Conservation (phyloP, 768 basidiomycete species). For the Mycena haematopus region DNA sequence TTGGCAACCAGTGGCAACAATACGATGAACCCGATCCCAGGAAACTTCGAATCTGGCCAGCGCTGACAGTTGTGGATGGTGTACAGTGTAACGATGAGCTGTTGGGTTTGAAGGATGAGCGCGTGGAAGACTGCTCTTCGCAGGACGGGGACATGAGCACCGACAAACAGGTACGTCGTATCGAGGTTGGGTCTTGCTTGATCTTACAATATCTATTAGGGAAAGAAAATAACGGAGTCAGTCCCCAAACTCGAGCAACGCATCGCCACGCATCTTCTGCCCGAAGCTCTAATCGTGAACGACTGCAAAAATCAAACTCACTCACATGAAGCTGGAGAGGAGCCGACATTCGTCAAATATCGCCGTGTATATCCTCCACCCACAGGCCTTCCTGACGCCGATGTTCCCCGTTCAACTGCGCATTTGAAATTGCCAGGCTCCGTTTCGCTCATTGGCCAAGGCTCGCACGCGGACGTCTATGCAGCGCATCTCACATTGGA, state of each 20-base stretch:
- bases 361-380: slow-evolving; percentile 13
- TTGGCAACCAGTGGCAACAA: background rate
- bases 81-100: slow-evolving; percentile 8
- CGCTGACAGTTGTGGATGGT: slow-evolving; percentile 4
- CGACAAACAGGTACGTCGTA: background rate
- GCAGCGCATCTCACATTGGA: slow-evolving; percentile 3
- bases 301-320: background rate
- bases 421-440: background rate
- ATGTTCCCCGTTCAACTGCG: background rate
- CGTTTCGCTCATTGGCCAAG: background rate
- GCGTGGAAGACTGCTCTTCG: background rate
- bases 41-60: slow-evolving; percentile 22
- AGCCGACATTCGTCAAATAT: background rate
- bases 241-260: slow-evolving; percentile 22
- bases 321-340: background rate
- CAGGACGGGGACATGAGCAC: background rate
- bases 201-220: no score
- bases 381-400: background rate
- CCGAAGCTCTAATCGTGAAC: slow-evolving; percentile 2
- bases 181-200: background rate
- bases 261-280: slow-evolving; percentile 10
- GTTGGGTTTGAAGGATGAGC: slow-evolving; percentile 6
- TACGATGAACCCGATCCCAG: slow-evolving; percentile 11
- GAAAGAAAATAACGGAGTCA: background rate
- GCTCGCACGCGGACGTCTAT: slow-evolving; percentile 1